Evolutionary conservation across 768 basidiomycete genomes (phyloP), one percentile per base, ranked within the genome.

Genomic region (Lentinula guzmanii): DNA sequence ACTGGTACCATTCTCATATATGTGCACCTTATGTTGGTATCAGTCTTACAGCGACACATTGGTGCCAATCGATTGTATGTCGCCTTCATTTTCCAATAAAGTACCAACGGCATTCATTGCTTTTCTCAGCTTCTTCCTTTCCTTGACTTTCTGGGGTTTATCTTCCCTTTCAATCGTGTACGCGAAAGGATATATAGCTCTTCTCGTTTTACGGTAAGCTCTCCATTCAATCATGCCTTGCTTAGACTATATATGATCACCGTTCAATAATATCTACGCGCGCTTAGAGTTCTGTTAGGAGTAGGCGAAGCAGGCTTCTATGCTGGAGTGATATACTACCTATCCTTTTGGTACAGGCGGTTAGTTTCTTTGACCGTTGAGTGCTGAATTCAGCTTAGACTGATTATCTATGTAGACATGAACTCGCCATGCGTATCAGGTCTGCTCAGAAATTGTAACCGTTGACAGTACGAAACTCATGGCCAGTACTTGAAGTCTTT

Each of bases 221-320:
- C 9, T 13, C 28, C 28, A 28, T 28, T 28, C 28, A 28, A 28
- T 28, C 0, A 28, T 28, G 28, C 28, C 3, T 28, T 3, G 28
- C 28, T 4, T 28, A 28, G 28, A 28, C 28, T 28, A 28, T 28
- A 28, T 28, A 28, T 28, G 3, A 28, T 28, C 3, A 28, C 28
- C 28, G 28, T 28, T 28, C 28, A 28, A 28, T 28, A 28, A 28
- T 28, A 28, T 28, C 3, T 28, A 28, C 28, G 28, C 28, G 28
- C 28, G 28, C 28, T 9, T 61, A 82, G 83, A 21, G 79, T 85
- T 1, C 68, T 84, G 5, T 71, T 84, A 65, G 83, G 83, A 7
- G 82, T 85, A n/a, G 83, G 83, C 6, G 83, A 85, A 65, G 82
- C 82, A 0, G 83, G 83, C 0, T 85, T 79, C 62, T 84, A 84